Evolutionary conservation across 139 green algal species (phyloP).

Genomic region (Haematococcus lacustris): DNA sequence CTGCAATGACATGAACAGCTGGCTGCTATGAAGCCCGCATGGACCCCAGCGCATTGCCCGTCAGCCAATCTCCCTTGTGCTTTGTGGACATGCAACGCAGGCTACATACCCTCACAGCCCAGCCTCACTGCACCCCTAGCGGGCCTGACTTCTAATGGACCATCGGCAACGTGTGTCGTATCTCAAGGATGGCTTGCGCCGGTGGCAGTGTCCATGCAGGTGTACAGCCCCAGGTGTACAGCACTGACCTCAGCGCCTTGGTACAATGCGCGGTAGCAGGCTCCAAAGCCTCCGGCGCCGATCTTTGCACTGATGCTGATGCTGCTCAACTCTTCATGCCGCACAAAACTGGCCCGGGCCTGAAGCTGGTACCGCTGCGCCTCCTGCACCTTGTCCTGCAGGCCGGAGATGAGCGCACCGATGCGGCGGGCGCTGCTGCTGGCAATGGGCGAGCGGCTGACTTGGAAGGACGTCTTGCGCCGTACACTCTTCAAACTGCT

Average conservation of each 20-base stretch:
- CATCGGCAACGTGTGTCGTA: background rate
- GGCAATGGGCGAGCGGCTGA: too few species aligned
- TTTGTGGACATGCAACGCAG: background rate
- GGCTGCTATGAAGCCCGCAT: background rate
- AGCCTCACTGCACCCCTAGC: background rate
- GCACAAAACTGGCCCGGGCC: background rate
- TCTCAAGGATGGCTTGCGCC: too few species aligned
- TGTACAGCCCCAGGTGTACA: background rate
- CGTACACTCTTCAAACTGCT: too few species aligned
- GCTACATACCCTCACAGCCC: background rate
- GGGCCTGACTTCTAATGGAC: background rate
- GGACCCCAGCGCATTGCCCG: background rate
- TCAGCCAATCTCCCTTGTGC: background rate
- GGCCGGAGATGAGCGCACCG: constrained; percentile 15
- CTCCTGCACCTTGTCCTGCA: constrained; percentile 23
- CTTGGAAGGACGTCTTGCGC: too few species aligned
- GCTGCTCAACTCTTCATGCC: constrained; percentile 17
- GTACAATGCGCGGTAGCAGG: constrained; percentile 20
- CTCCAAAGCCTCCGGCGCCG: constrained; percentile 17
- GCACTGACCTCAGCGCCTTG: constrained; percentile 2
- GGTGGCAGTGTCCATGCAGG: too few species aligned
- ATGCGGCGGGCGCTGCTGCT: constrained; percentile 20
- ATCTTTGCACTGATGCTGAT: constrained; percentile 18
- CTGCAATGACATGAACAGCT: background rate
- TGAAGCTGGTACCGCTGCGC: constrained; percentile 20